Conservation (phyloP, 2,329 filamentous ascomycete genomes). For the Hypoxylon sp. region DNA sequence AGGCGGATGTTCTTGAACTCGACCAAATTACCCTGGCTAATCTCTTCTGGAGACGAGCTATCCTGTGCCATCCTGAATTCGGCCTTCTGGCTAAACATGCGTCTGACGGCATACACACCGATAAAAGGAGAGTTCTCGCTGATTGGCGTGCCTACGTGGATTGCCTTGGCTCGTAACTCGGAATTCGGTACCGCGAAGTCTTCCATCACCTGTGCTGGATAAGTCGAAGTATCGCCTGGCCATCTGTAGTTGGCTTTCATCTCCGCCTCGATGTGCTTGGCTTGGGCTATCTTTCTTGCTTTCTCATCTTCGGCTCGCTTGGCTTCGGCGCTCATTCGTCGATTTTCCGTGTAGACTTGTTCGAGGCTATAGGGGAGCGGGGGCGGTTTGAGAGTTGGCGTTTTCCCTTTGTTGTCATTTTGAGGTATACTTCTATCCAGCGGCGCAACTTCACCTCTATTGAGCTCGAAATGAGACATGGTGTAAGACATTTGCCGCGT, state of each 20-base stretch:
- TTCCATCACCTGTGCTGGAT: conserved; percentile 15
- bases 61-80: conserved; percentile 19
- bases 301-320: background rate
- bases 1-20: conserved; percentile 6
- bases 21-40: background rate
- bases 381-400: background rate
- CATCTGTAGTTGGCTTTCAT: conserved; percentile 1
- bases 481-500: background rate
- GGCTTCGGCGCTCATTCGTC: conserved; percentile 6
- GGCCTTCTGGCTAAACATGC: background rate
- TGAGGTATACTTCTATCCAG: background rate
- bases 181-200: background rate
- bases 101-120: conserved; percentile 30
- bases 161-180: conserved; percentile 23
- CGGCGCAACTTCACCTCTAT: background rate
- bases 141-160: conserved; percentile 29
- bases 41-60: conserved; percentile 4
- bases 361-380: conserved; percentile 18
- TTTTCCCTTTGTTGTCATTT: background rate
- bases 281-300: background rate
- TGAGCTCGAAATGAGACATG: background rate
- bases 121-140: background rate
- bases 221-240: conserved; percentile 18
- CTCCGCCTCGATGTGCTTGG: background rate
- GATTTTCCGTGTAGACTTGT: background rate